Percentiles rank a stretch among this genome's conserved stretches.
Conservation (phyloP, 192 early-diverging fungal genomes). For the Coemansia sp. region DNA sequence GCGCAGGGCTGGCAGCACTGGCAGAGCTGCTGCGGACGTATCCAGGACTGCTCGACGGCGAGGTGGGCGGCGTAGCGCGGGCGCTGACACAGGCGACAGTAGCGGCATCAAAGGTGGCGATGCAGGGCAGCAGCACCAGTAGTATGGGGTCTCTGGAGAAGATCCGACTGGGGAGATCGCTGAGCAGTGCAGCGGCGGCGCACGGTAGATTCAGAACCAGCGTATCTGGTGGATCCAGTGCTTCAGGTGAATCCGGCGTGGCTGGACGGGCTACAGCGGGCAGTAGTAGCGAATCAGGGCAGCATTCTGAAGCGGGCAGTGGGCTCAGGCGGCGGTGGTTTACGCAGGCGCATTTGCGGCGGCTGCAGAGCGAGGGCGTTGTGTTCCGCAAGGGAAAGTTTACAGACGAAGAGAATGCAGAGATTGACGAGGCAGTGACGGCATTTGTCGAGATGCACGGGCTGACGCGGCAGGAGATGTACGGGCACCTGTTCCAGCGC, state of each 20-base stretch:
- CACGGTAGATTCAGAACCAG: too few species aligned
- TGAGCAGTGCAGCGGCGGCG: neutral
- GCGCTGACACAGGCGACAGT: constrained; percentile 43
- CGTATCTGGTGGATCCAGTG: neutral
- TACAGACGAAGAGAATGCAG: constrained; percentile 38
- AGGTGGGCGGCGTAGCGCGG: constrained; percentile 41
- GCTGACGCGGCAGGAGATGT: constrained; percentile 29
- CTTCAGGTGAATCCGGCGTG: neutral
- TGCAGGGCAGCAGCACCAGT: constrained; percentile 6
- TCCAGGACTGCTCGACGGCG: constrained; percentile 36
- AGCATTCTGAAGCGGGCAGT: neutral
- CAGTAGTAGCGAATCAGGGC: neutral
- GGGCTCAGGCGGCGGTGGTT: constrained; percentile 31
- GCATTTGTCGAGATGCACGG: constrained; percentile 27
- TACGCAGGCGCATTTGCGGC: constrained; percentile 39
- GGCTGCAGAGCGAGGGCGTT: constrained; percentile 40
- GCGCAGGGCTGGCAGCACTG: constrained; percentile 13
- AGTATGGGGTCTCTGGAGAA: constrained; percentile 25
- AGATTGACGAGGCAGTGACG: constrained; percentile 28
- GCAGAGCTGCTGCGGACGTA: constrained; percentile 42
- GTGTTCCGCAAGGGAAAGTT: constrained; percentile 53
- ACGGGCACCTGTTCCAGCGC: constrained; percentile 38
- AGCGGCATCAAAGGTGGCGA: constrained; percentile 24
- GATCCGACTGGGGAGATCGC: constrained; percentile 26
- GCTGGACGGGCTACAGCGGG: neutral